Base-by-base conservation (phyloP, 2,329 filamentous ascomycete species). In the Capronia epimyces region DNA sequence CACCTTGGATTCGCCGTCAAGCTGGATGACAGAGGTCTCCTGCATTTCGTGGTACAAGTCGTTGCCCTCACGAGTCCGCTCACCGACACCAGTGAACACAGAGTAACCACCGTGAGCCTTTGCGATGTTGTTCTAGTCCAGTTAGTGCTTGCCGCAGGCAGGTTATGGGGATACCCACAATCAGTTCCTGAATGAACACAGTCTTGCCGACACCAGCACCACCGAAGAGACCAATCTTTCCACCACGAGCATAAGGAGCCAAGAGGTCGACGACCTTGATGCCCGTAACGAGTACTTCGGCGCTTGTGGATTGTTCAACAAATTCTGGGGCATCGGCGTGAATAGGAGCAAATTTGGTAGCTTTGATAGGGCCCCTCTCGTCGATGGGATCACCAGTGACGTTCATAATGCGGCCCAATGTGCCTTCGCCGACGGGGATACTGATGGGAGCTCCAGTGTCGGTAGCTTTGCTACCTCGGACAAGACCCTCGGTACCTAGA, bases 21-120 rank as follows among this genome's bases (percentile, higher is more conserved):
- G 89, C 77, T 98, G 84, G 77, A 98, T 98, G 82, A 98, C 93
- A 71, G 87, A 89, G 65, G 93, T 98, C 80, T 98, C 91, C 82
- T 97, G 93, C 93, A 98, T 98, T 84, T 98, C 93, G 80, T 98
- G 91, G 86, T 98, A 98, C 82, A 98, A 77, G 85, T 98, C 93
- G 84, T 98, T 98, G 83, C 93, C 93, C 85, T 98, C 93, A 89
- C 93, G 93, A 72, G 93, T 98, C 82, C 93, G 91, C 86, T 98
- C 93, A 75, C 93, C 93, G 77, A 98, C 93, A 91, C 93, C 93
- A 72, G 89, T 95, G 86, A 98, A 98, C 73, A 98, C 93, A 64
- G 93, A 98, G 87, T 95, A 98, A 95, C 93, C 93, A 95, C 93
- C 93, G 81, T 98, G 93, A 67, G 93, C 93, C 84, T 97, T 97